Evolutionary conservation across 805 yeast genomes (phyloP).

Genomic region (Barnettozyma californica): DNA sequence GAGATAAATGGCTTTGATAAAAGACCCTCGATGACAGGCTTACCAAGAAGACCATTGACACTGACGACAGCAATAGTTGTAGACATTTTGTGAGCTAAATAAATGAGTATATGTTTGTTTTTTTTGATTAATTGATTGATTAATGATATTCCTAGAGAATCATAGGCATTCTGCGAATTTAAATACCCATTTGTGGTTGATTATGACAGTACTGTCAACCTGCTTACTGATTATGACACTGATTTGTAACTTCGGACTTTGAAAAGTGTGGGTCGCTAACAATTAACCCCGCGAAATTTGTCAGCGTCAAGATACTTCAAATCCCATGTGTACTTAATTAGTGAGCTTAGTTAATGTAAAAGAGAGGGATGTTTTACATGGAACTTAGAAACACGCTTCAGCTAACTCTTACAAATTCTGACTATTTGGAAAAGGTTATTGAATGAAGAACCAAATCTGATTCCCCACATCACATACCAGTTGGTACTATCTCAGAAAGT

Average conservation of each 20-base stretch:
- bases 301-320: not conserved
- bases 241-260: not conserved
- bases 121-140: too few species aligned
- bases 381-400: too few species aligned
- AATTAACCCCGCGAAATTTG: not conserved
- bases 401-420: too few species aligned
- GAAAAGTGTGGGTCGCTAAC: not conserved
- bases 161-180: not conserved
- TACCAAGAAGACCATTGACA: conserved; percentile 46
- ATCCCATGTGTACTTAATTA: not conserved
- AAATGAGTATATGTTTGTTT: too few species aligned
- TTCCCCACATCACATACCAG: too few species aligned
- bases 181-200: not conserved
- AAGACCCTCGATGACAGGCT: conserved; percentile 41
- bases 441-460: too few species aligned
- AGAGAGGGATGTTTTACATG: too few species aligned
- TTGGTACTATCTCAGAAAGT: too few species aligned
- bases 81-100: conserved; percentile 4
- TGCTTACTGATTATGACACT: not conserved
- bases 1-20: conserved; percentile 36
- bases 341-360: too few species aligned
- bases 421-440: too few species aligned
- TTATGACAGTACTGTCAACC: not conserved
- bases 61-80: conserved; percentile 47
- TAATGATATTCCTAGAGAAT: too few species aligned